Evolutionary conservation across 176 grass and related monocot genomes (phyloP).

Genomic region (Areca catechu): DNA sequence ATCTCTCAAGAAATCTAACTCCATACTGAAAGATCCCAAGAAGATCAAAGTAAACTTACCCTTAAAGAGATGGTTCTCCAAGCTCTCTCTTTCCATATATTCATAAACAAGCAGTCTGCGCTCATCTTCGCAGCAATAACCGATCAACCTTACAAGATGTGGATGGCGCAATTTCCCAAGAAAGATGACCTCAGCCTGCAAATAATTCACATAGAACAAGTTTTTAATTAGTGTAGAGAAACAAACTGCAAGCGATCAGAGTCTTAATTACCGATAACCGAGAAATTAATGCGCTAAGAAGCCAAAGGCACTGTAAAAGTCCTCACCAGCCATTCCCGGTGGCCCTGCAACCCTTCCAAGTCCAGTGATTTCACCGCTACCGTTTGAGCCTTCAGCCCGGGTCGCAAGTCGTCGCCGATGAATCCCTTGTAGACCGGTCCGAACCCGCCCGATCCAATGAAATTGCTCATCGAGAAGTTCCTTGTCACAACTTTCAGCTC

Average conservation of each 20-base stretch:
- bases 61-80: slow-evolving; percentile 87
- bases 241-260: background rate
- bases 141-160: slow-evolving; percentile 70
- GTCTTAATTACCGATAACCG: too few relatives aligned
- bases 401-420: slow-evolving; percentile 45
- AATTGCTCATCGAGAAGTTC: slow-evolving; percentile 55
- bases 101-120: slow-evolving; percentile 88
- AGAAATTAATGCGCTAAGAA: background rate
- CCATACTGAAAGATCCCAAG: too few relatives aligned
- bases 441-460: slow-evolving; percentile 76
- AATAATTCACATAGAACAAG: background rate
- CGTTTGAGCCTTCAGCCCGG: slow-evolving; percentile 39
- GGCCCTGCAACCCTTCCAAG: slow-evolving; percentile 64
- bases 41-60: slow-evolving; percentile 34
- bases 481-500: slow-evolving; percentile 53
- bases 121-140: slow-evolving; percentile 70
- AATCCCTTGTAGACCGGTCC: slow-evolving; percentile 68
- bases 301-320: background rate
- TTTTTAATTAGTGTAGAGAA: background rate
- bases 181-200: slow-evolving; percentile 79
- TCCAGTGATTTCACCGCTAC: slow-evolving; percentile 91
- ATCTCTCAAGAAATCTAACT: too few relatives aligned
- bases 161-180: slow-evolving; percentile 77
- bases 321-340: slow-evolving; percentile 92
- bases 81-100: slow-evolving; percentile 58